phyloP scores from a whole-genome alignment of 257 asterid species.

The Jacaranda copaia region DNA sequence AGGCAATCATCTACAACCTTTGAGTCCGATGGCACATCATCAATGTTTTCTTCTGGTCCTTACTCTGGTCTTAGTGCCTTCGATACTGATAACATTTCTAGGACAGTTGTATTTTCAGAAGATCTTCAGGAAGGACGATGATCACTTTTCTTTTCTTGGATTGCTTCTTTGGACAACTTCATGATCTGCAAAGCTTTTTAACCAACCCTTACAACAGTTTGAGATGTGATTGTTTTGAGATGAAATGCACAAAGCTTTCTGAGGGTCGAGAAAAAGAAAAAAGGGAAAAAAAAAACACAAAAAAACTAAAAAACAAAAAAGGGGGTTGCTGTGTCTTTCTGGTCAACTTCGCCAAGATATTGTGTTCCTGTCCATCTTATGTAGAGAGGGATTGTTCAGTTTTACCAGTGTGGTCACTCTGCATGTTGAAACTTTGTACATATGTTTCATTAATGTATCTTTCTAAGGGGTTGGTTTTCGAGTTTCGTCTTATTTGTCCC shows the following conservation, averaged over 20 bases:
- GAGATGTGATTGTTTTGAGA: background rate
- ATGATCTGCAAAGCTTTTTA: conserved; percentile 16
- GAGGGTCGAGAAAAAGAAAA: conserved; percentile 6
- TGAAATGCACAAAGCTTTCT: conserved; percentile 13
- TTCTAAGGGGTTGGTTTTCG: conserved; percentile 3
- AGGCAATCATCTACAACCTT: conserved; percentile 91
- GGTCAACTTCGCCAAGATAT: conserved; percentile 5
- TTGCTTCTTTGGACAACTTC: conserved; percentile 8
- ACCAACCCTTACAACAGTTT: conserved; percentile 3
- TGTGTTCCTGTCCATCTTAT: conserved; percentile 42
- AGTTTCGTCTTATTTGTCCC: background rate
- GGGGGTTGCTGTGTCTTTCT: background rate
- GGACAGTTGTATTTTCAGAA: conserved; percentile 82
- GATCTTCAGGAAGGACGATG: conserved; percentile 97
- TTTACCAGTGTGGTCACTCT: conserved; percentile 50
- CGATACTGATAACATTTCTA: conserved; percentile 65
- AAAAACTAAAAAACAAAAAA: no score
- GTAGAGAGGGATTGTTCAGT: conserved; percentile 54
- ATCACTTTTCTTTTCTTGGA: conserved; percentile 15
- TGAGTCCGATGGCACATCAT: conserved; percentile 89
- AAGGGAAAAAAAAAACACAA: no score
- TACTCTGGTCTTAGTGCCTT: conserved; percentile 79
- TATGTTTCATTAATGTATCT: conserved; percentile 37
- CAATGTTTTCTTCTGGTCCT: conserved; percentile 95
- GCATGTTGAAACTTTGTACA: conserved; percentile 54